Percentiles rank a stretch among this genome's conserved stretches.
These are phyloP conservation scores for Chlorella sp. DNA, from an alignment of 139 green algal species.

Conservation along the genomic window DNA sequence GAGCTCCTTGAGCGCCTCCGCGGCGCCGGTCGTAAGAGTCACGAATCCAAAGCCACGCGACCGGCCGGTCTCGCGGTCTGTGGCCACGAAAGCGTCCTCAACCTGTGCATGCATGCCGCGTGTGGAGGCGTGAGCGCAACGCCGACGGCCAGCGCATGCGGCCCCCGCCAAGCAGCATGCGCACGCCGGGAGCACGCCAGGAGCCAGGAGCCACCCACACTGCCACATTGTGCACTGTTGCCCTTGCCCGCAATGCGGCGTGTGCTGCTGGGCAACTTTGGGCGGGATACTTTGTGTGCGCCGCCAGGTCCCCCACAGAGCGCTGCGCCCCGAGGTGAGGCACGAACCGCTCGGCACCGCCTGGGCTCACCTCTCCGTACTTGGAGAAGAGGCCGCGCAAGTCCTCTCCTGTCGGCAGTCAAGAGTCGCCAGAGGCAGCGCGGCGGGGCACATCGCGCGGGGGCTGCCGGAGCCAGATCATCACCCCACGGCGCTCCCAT, in stretches of 20 bases:
- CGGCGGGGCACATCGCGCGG: no score
- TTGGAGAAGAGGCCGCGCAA: conserved; percentile 48
- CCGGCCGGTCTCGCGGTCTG: conserved; percentile 58
- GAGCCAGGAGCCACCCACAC: not conserved
- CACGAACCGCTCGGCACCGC: no score
- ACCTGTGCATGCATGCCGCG: no score
- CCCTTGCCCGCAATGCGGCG: not conserved
- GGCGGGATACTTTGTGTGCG: no score
- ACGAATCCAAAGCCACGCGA: conserved; percentile 71
- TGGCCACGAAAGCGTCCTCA: conserved; percentile 37
- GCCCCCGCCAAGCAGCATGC: no score
- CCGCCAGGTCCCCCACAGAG: no score
- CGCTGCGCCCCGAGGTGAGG: no score
- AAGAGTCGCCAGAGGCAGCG: no score
- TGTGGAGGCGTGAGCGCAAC: not conserved
- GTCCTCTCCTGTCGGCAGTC: no score
- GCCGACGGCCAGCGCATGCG: not conserved
- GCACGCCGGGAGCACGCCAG: not conserved
- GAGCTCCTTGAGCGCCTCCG: conserved; percentile 16
- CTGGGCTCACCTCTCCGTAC: conserved; percentile 50
- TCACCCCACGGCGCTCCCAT: no score
- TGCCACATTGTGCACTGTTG: not conserved
- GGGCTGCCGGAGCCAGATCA: no score
- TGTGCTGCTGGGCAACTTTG: no score
- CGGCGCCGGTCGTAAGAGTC: conserved; percentile 35